Base-by-base conservation (phyloP, 225 moss, liverwort and hornwort genomes). In the Takakia lepidozioides region DNA sequence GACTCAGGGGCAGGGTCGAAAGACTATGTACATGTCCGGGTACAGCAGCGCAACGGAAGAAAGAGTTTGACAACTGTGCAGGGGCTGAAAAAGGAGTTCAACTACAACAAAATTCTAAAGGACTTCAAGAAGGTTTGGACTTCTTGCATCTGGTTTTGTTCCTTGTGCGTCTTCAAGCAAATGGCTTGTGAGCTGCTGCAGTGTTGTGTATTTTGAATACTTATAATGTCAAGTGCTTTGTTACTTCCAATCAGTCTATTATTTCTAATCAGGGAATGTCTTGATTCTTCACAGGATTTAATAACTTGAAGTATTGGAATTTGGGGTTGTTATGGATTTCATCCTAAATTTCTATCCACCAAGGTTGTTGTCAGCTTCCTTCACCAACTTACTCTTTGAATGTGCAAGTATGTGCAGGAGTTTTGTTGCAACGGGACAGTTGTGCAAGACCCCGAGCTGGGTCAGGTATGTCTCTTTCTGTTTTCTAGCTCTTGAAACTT, bases 11-110 rank as follows among this genome's bases (percentile, higher is more conserved):
- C 83, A 71, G 87, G 87, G 26, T 87, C 87, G 36, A 87, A 87
- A 69, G 87, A 80, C 57, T 87, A 87, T 80, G 87, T 87, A 65
- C 87, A 87, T 70, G 83, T 87, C 46, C 80, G 87, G 49, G 87
- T 87, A n/a, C 87, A 87, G 74, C 87, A 87, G 74, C 80, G 87
- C 38, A 87, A 87, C 76, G 87, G 87, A 71, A 76, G 87, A 48
- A 87, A 87, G 68, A 87, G 87, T 63, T 62, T 87, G 56, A 87
- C 87, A 25, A 87, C 87, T 8, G 87, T 87, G 3, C 87, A 87
- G 64, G 87, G 87, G 21, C 58, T 87, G 34, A 87, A 83, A 58
- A 87, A 87, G 59, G 87, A 87, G 71, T 87, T 83, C 59, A 83
- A 87, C 56, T 79, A 87, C 68, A 87, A 74, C 58, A 87, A 83